Conservation (phyloP, 2,329 filamentous ascomycete genomes). For the Fusarium sp. region DNA sequence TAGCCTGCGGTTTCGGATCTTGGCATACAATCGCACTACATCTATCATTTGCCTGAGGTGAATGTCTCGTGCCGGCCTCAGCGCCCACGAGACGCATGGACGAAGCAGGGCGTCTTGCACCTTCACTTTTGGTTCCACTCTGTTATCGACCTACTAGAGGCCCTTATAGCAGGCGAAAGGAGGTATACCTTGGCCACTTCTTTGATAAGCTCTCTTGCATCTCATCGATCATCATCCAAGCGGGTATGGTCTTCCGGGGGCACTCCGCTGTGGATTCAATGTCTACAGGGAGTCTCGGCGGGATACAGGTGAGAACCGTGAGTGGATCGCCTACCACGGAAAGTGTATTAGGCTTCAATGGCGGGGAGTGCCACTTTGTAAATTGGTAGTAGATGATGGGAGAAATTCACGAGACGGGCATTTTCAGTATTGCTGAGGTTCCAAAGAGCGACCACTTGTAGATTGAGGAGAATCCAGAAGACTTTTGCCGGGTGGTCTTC, state of each 20-base stretch:
- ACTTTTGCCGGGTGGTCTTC: slow-evolving; percentile 18
- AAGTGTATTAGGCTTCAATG: slow-evolving; percentile 25
- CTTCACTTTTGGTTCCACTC: slow-evolving; percentile 27
- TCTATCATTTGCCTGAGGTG: slow-evolving; percentile 23
- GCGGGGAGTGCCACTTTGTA: slow-evolving; percentile 18
- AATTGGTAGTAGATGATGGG: slow-evolving; percentile 28
- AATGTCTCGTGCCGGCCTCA: slow-evolving; percentile 20
- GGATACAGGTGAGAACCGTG: slow-evolving; percentile 25
- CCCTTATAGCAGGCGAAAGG: slow-evolving; percentile 21
- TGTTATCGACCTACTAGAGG: slow-evolving; percentile 20
- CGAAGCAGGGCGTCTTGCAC: slow-evolving; percentile 7
- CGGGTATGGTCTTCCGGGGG: slow-evolving; percentile 6
- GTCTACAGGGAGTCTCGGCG: slow-evolving; percentile 12
- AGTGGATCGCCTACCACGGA: slow-evolving; percentile 31
- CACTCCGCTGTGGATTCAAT: slow-evolving; percentile 18
- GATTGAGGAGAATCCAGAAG: slow-evolving; percentile 26
- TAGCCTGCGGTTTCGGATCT: slow-evolving; percentile 25
- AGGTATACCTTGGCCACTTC: slow-evolving; percentile 27
- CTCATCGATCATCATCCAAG: slow-evolving; percentile 21
- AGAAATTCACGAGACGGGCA: slow-evolving; percentile 19
- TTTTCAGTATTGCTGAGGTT: slow-evolving; percentile 16
- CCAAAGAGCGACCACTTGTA: slow-evolving; percentile 28
- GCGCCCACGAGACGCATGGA: slow-evolving; percentile 12
- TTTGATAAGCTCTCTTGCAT: slow-evolving; percentile 27
- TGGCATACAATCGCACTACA: slow-evolving; percentile 12